phyloP scores from a whole-genome alignment of 352 stramenopile species.

The Phytopythium vexans region DNA sequence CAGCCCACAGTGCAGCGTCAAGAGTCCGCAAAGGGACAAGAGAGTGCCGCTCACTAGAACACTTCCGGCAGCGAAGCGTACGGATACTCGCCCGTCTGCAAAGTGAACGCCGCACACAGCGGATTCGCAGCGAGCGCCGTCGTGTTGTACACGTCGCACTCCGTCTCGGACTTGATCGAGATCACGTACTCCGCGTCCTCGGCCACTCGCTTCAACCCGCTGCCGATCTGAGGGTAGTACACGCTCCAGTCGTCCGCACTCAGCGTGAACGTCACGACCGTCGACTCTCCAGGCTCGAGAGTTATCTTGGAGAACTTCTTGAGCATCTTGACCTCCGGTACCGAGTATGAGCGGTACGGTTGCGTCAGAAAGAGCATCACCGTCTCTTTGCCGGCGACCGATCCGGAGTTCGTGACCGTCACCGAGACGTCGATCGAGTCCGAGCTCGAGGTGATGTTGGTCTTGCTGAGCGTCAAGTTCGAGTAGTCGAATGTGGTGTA shows the following conservation, averaged over 20 bases:
- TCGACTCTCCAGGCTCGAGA: constrained; percentile 32
- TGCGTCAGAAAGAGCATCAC: constrained; percentile 67
- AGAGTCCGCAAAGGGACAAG: too few species aligned
- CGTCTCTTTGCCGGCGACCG: constrained; percentile 32
- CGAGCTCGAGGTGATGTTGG: constrained; percentile 3
- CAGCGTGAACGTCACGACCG: constrained; percentile 34
- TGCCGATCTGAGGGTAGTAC: constrained; percentile 51
- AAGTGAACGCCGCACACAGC: constrained; percentile 4
- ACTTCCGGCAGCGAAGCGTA: background rate
- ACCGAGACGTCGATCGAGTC: constrained; percentile 30
- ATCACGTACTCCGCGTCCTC: constrained; percentile 68
- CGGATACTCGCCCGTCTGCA: constrained; percentile 5
- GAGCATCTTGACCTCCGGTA: constrained; percentile 80
- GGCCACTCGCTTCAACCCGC: constrained; percentile 45
- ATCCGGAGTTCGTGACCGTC: constrained; percentile 65
- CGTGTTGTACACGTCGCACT: constrained; percentile 63
- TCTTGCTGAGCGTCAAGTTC: constrained; percentile 18
- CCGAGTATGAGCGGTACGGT: constrained; percentile 45
- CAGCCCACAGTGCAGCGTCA: too few species aligned
- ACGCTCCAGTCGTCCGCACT: constrained; percentile 53
- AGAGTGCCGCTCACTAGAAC: too few species aligned
- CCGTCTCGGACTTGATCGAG: constrained; percentile 56
- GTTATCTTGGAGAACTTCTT: constrained; percentile 77
- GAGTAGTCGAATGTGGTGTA: constrained; percentile 53
- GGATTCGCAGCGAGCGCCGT: constrained; percentile 9